Evolutionary conservation across 2,329 filamentous ascomycete species (phyloP).

Genomic region (Chrysosphaeria jannelii): DNA sequence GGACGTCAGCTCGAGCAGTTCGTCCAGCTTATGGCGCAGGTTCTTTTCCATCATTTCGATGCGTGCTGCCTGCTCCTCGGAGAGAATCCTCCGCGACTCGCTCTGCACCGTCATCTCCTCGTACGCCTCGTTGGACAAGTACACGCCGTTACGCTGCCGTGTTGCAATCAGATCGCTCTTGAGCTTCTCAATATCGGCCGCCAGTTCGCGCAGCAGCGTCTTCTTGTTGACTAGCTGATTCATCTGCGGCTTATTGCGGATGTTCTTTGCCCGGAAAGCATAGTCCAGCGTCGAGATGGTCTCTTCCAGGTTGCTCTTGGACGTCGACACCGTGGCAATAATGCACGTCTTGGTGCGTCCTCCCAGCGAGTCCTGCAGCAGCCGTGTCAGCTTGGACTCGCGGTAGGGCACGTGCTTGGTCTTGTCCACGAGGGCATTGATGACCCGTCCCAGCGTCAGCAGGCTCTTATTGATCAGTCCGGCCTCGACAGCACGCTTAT

Average conservation of each 20-base stretch:
- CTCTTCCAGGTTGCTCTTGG: slow-evolving; percentile 85
- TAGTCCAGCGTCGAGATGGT: slow-evolving; percentile 97
- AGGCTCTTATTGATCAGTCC: slow-evolving; percentile 96
- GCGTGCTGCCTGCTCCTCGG: slow-evolving; percentile 73
- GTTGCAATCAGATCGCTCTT: slow-evolving; percentile 86
- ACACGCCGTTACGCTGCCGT: slow-evolving; percentile 79
- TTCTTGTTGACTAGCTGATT: slow-evolving; percentile 85
- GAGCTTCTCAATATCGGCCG: slow-evolving; percentile 72
- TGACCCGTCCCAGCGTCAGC: slow-evolving; percentile 78
- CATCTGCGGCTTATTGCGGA: slow-evolving; percentile 87
- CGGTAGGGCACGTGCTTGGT: slow-evolving; percentile 68
- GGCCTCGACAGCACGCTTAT: slow-evolving; percentile 86
- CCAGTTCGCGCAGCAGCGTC: slow-evolving; percentile 70
- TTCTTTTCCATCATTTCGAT: slow-evolving; percentile 81
- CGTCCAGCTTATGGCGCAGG: slow-evolving; percentile 75
- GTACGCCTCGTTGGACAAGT: slow-evolving; percentile 63
- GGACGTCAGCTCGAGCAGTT: slow-evolving; percentile 61
- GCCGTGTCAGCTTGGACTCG: slow-evolving; percentile 82
- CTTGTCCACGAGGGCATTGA: slow-evolving; percentile 85
- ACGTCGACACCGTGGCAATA: slow-evolving; percentile 83
- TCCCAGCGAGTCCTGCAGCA: slow-evolving; percentile 87
- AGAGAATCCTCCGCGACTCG: slow-evolving; percentile 70
- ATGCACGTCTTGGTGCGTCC: slow-evolving; percentile 95
- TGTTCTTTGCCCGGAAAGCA: slow-evolving; percentile 93
- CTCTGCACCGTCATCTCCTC: slow-evolving; percentile 79